Conservation (phyloP, 2,329 filamentous ascomycete species). For the Neofusicoccum laricinum region DNA sequence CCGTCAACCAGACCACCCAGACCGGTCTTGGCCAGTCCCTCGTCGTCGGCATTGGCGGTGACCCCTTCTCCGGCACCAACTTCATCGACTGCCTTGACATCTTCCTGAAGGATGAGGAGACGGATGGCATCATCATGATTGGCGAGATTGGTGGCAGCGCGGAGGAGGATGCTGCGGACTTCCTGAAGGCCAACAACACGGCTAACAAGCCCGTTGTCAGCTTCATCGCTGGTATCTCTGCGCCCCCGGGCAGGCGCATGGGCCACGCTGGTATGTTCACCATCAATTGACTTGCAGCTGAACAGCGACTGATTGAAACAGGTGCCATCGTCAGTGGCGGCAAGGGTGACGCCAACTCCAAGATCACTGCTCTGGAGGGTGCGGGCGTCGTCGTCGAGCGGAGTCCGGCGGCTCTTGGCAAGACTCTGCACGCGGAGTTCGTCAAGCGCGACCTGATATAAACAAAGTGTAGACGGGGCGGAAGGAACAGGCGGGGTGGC, state of each 20-base stretch:
- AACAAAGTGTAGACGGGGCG: slow-evolving; percentile 14
- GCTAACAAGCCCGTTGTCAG: slow-evolving; percentile 93
- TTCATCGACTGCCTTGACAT: slow-evolving; percentile 99
- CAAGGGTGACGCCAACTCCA: slow-evolving; percentile 96
- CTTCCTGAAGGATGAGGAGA: slow-evolving; percentile 93
- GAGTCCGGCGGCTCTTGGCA: slow-evolving; percentile 86
- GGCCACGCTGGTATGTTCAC: slow-evolving; percentile 75
- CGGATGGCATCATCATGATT: slow-evolving; percentile 99
- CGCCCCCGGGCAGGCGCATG: slow-evolving; percentile 94
- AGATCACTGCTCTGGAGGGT: slow-evolving; percentile 90
- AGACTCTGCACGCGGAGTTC: slow-evolving; percentile 92
- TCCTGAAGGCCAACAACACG: slow-evolving; percentile 88
- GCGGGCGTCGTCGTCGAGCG: slow-evolving; percentile 96
- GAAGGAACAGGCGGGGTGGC: neutral
- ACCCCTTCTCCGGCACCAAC: slow-evolving; percentile 98
- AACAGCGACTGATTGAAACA: slow-evolving; percentile 20
- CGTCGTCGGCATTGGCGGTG: slow-evolving; percentile 96
- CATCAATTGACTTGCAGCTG: neutral
- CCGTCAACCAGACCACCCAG: slow-evolving; percentile 98
- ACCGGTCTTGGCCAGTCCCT: slow-evolving; percentile 95
- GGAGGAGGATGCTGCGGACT: slow-evolving; percentile 97
- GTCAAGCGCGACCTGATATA: slow-evolving; percentile 94
- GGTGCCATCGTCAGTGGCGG: slow-evolving; percentile 92
- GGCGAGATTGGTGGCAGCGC: slow-evolving; percentile 97
- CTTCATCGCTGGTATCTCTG: slow-evolving; percentile 98